These are phyloP conservation scores for Cladochytrium replicatum DNA, from an alignment of 192 early-diverging fungal species.

Conservation along the genomic window DNA sequence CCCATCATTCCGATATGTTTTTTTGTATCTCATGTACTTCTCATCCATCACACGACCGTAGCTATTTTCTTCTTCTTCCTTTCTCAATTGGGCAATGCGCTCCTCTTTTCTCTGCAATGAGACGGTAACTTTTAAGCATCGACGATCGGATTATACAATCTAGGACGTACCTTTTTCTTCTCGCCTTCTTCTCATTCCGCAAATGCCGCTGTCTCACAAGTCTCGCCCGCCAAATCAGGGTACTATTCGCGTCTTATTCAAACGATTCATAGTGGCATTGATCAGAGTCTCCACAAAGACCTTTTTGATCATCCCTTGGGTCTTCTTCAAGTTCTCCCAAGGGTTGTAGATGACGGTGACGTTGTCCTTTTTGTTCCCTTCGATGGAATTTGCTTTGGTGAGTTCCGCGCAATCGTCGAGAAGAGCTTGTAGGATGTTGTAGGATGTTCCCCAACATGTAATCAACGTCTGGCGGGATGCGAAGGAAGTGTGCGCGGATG, in stretches of 20 bases:
- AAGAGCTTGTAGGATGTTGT: slow-evolving; percentile 59
- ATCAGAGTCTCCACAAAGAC: slow-evolving; percentile 61
- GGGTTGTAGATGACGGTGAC: slow-evolving; percentile 86
- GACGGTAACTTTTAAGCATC: too few relatives aligned
- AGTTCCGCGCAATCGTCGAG: slow-evolving; percentile 85
- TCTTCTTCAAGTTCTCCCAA: slow-evolving; percentile 78
- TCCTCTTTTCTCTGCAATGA: slow-evolving; percentile 30
- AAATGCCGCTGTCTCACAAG: slow-evolving; percentile 39
- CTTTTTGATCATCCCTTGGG: slow-evolving; percentile 85
- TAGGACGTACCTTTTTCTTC: slow-evolving; percentile 18
- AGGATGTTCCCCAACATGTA: too few relatives aligned
- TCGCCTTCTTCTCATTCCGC: slow-evolving; percentile 18
- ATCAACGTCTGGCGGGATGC: slow-evolving; percentile 52
- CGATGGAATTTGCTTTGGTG: slow-evolving; percentile 94
- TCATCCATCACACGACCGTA: slow-evolving; percentile 37
- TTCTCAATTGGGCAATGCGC: too few relatives aligned
- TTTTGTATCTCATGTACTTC: slow-evolving; percentile 20
- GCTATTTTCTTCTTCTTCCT: slow-evolving; percentile 24
- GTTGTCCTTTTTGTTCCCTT: slow-evolving; percentile 92
- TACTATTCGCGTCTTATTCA: slow-evolving; percentile 83
- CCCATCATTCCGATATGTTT: too few relatives aligned
- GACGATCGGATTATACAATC: too few relatives aligned
- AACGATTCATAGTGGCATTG: slow-evolving; percentile 81
- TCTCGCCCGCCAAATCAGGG: slow-evolving; percentile 72
- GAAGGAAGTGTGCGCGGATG: slow-evolving; percentile 92